These are phyloP conservation scores for Coccomyxa sp. DNA, from an alignment of 139 green algal species.

Conservation along the genomic window DNA sequence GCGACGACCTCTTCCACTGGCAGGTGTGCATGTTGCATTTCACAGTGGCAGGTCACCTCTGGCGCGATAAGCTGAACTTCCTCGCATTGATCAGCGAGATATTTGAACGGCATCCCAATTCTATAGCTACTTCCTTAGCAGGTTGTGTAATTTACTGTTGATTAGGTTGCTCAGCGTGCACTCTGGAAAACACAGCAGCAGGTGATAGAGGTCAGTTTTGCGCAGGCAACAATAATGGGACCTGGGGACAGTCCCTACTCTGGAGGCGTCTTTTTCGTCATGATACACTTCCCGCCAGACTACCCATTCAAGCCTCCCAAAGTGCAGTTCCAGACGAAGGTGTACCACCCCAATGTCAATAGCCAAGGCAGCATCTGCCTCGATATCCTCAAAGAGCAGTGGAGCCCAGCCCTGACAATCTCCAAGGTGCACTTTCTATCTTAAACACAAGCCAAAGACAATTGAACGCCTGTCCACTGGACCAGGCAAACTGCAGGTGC, in stretches of 20 bases:
- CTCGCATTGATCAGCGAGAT: too few relatives aligned
- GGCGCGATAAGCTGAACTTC: too few relatives aligned
- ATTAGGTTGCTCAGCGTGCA: too few relatives aligned
- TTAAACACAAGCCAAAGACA: too few relatives aligned
- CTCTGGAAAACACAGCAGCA: too few relatives aligned
- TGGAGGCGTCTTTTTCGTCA: conserved; percentile 94
- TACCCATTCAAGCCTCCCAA: conserved; percentile 97
- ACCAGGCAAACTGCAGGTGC: too few relatives aligned
- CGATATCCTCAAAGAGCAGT: conserved; percentile 99
- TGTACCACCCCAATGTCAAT: conserved; percentile 99
- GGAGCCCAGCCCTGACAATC: conserved; percentile 95
- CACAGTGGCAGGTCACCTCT: too few relatives aligned
- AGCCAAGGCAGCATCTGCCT: conserved; percentile 95
- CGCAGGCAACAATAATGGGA: conserved; percentile 74
- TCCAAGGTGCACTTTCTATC: conserved; percentile 79
- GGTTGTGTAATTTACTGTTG: too few relatives aligned
- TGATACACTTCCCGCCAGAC: conserved; percentile 94
- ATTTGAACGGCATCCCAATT: too few relatives aligned
- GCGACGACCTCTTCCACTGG: conserved; percentile 94
- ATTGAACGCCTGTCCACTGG: too few relatives aligned
- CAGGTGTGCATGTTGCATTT: conserved; percentile 42
- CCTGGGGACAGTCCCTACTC: conserved; percentile 85
- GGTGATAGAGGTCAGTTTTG: background rate
- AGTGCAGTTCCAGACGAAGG: conserved; percentile 92
- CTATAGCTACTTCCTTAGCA: too few relatives aligned